Percentiles rank a stretch among this genome's conserved stretches.
Evolutionary conservation across 1,139 yeast genomes (phyloP).

Genomic region (Blastobotrys ciferrii): DNA sequence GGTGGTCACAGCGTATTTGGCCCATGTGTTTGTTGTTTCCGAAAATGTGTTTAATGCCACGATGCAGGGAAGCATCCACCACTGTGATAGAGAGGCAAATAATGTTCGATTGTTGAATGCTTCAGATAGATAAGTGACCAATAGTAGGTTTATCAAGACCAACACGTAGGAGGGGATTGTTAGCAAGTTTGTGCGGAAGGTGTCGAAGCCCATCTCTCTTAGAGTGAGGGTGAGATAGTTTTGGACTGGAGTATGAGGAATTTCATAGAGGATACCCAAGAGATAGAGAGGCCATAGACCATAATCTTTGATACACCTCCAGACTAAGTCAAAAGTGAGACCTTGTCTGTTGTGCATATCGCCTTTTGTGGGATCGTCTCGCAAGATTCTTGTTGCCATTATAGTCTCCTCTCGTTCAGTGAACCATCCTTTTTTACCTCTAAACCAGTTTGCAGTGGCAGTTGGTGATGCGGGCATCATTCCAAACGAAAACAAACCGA

Average conservation of each 20-base stretch:
- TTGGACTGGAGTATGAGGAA: slow-evolving; percentile 42
- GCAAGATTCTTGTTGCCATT: slow-evolving; percentile 56
- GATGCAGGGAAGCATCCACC: slow-evolving; percentile 38
- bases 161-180: slow-evolving; percentile 50
- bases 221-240: slow-evolving; percentile 52
- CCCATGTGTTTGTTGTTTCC: slow-evolving; percentile 41
- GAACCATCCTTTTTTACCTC: slow-evolving; percentile 59
- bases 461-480: slow-evolving; percentile 58
- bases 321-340: slow-evolving; percentile 42
- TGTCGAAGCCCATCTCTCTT: slow-evolving; percentile 52
- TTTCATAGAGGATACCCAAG: slow-evolving; percentile 47
- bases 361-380: slow-evolving; percentile 67
- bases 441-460: slow-evolving; percentile 45
- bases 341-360: slow-evolving; percentile 65
- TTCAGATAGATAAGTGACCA: slow-evolving; percentile 45
- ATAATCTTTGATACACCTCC: slow-evolving; percentile 47
- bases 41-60: slow-evolving; percentile 50
- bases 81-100: slow-evolving; percentile 36
- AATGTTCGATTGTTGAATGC: slow-evolving; percentile 45
- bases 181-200: slow-evolving; percentile 53
- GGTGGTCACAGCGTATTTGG: slow-evolving; percentile 50
- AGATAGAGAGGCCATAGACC: slow-evolving; percentile 59
- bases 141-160: slow-evolving; percentile 42
- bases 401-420: slow-evolving; percentile 56
- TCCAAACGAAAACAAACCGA: slow-evolving; percentile 50